phyloP scores from a whole-genome alignment of 345 rosid species.

The Citropsis articulata region DNA sequence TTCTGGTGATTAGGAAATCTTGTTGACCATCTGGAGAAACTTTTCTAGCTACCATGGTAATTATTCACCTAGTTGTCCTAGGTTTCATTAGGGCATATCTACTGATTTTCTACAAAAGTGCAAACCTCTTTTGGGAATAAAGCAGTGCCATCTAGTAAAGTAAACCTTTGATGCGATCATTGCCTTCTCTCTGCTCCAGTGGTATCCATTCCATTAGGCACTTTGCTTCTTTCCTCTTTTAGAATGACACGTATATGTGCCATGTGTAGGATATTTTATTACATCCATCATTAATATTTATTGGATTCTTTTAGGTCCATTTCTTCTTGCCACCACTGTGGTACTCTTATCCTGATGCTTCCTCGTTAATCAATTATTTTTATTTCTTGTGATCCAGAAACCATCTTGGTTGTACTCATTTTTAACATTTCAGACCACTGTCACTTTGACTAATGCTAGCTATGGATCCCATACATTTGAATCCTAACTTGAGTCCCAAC shows the following conservation, averaged over 20 bases:
- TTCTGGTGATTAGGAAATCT: constrained; percentile 1
- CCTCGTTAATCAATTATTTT: background rate
- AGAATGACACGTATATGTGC: constrained; percentile 1
- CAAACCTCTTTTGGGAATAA: constrained; percentile 9
- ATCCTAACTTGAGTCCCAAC: too few relatives aligned
- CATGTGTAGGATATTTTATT: background rate
- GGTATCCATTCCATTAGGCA: constrained; percentile 7
- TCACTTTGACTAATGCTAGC: too few relatives aligned
- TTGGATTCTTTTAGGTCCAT: background rate
- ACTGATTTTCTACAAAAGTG: background rate
- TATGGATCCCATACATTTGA: too few relatives aligned
- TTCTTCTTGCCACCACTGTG: background rate
- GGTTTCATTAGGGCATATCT: constrained; percentile 6
- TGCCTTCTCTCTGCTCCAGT: constrained; percentile 3
- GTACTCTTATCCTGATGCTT: background rate
- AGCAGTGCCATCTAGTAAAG: constrained; percentile 1
- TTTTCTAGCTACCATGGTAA: background rate
- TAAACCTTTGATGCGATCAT: background rate
- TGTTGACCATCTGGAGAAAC: background rate
- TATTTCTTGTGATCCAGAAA: background rate
- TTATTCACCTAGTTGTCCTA: background rate
- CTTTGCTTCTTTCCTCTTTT: constrained; percentile 1
- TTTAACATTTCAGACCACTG: background rate
- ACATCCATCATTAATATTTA: background rate
- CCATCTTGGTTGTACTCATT: background rate